Evolutionary conservation across 768 basidiomycete genomes (phyloP).

Genomic region (Russula emetica): DNA sequence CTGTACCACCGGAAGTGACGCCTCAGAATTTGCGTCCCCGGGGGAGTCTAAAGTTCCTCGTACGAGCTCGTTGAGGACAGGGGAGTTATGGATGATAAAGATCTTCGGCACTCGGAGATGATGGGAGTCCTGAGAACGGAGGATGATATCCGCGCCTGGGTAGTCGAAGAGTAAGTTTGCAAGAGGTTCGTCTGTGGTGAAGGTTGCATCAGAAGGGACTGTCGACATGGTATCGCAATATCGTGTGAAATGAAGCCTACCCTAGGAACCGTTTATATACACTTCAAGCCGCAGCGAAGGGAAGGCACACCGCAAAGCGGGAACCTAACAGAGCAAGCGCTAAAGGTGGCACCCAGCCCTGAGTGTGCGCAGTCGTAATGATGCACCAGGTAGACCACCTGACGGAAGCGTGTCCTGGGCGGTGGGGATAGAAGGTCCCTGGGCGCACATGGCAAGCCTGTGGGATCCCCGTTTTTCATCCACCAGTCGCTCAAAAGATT

Average conservation of each 20-base stretch:
- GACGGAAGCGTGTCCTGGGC: not conserved
- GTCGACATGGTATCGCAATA: not conserved
- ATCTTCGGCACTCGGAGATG: conserved; percentile 44
- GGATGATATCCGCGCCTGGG: conserved; percentile 40
- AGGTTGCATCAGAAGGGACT: not conserved
- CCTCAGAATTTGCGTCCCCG: not conserved
- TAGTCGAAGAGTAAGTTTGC: conserved; percentile 11
- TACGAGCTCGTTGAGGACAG: conserved; percentile 33
- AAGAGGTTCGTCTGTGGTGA: not conserved
- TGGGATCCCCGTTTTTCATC: no score
- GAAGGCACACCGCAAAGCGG: not conserved
- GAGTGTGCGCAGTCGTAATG: not conserved
- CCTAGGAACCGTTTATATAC: not conserved
- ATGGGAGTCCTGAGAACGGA: conserved; percentile 42
- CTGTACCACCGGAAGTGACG: not conserved
- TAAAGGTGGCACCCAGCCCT: not conserved
- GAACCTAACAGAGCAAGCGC: not conserved
- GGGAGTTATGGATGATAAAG: conserved; percentile 41
- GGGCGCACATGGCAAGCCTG: no score
- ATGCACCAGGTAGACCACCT: not conserved
- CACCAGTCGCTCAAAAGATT: no score
- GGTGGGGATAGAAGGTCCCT: no score
- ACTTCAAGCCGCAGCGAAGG: not conserved
- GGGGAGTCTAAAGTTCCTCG: not conserved
- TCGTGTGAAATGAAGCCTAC: not conserved